Evolutionary conservation across 495 filamentous ascomycete species (phyloP), one percentile per base, ranked within the genome.

Genomic region (Hyaloscypha variabilis): DNA sequence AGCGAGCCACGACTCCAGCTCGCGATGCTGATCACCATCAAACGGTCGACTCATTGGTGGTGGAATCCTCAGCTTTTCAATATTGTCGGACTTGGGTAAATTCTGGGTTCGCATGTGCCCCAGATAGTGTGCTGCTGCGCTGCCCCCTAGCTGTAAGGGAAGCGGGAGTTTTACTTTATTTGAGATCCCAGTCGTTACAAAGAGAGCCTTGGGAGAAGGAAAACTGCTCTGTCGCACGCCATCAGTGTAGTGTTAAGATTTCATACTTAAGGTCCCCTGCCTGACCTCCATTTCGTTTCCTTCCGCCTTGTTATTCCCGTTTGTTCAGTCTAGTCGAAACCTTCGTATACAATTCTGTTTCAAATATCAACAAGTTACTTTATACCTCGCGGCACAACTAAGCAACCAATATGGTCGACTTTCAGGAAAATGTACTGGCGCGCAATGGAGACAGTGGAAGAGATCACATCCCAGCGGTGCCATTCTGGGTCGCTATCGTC

Each of bases 401-500:
- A 54, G 8, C 6, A 46, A 11, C 51, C 60, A 64, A 24, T 6
- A 64, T 64, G 61, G 30, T 49, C 55, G 36, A 64, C 17, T 46
- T 56, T 11, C 25, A 64, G 8, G 8, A 64, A 28, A 64, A 64
- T 19, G 24, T 64, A 13, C 31, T 42, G 8, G 17, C 42, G 8
- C 52, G 30, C 17, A 28, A 34, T 46, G 61, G 61, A 4, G 29
- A 42, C 23, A 52, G 8, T 26, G 39, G 31, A 2, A 21, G 63
- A 24, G 63, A 26, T 21, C 64, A 67, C 28, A 67, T 67, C 25
- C 64, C 64, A 2, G n/a, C 51, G 3, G 29, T 54, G 11, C 64
- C 64, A 2, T 57, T 67, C 49, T 67, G 58, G 58, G 1, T 67
- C 3, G 49, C 31, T 17, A 67, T 67, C 19, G 24, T 67, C 14